Conservation (phyloP, 139 green algal species). For the Chlorella sorokiniana region DNA sequence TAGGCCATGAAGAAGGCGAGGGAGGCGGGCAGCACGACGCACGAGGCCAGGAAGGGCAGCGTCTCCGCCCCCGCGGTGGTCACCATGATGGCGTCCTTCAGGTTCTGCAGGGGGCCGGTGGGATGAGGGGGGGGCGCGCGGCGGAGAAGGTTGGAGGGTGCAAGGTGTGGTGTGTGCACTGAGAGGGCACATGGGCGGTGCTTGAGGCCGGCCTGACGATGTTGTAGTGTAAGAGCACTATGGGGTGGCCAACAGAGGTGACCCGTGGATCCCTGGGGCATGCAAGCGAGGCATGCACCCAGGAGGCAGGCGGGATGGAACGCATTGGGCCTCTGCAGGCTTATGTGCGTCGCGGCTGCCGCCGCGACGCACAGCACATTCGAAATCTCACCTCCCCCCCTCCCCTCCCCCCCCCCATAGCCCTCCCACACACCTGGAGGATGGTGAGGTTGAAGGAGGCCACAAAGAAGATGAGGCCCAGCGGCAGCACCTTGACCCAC, state of each 20-base stretch:
- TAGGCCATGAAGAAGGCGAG: conserved; percentile 77
- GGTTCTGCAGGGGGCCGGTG: conserved; percentile 47
- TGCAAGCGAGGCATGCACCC: too few relatives aligned
- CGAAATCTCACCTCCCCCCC: neutral
- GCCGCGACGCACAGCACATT: neutral
- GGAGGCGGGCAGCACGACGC: conserved; percentile 75
- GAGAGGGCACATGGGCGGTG: too few relatives aligned
- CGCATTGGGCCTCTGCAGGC: too few relatives aligned
- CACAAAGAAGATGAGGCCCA: conserved; percentile 81
- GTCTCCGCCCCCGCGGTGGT: conserved; percentile 78
- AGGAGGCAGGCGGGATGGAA: too few relatives aligned
- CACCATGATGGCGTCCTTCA: conserved; percentile 86
- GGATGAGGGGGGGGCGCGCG: neutral
- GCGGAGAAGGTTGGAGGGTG: neutral
- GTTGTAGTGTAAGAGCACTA: too few relatives aligned
- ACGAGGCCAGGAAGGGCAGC: conserved; percentile 82
- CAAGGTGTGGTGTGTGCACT: neutral
- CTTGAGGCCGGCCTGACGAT: too few relatives aligned
- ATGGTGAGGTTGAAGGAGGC: conserved; percentile 85
- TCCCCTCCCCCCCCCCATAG: neutral
- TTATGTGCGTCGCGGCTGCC: too few relatives aligned
- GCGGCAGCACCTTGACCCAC: conserved; percentile 73
- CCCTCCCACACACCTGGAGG: conserved; percentile 48
- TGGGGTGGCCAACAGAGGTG: too few relatives aligned
- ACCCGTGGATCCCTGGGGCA: too few relatives aligned